Base-by-base conservation (phyloP, 108 stramenopile genomes). In the Pseudonitzschia pungens region DNA sequence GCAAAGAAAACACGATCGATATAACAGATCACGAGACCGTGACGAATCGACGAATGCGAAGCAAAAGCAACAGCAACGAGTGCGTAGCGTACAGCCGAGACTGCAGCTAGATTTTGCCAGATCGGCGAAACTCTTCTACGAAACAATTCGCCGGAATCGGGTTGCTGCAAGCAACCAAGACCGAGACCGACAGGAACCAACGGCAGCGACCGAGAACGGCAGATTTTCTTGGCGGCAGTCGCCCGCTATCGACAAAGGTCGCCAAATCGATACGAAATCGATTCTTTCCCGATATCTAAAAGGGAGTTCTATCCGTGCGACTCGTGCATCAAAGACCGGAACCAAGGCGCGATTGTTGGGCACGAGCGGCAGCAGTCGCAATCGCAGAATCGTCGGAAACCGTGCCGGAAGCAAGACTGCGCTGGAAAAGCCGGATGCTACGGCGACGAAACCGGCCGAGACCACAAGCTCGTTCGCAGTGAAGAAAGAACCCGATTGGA, bases 171-270 rank as follows among this genome's bases (percentile, higher is more conserved):
- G n/a, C 45, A 18, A 4, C 45, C 45, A 11, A 8, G 9, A 18
- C 45, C n/a, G n/a, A n/a, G 18, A 48, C 45, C 18, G 53, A 54
- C 57, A 58, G 57, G n/a, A 58, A 58, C 16, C 29, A 54, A 54
- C n/a, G 12, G 15, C 8, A 54, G 14, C n/a, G 53, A 14, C 8
- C 53, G 15, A 54, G 14, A 54, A 24, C n/a, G 7, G 53, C 14
- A 54, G 53, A 5, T 8, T 26, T 26, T 26, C 21, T 10, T 58
- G 26, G 27, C 15, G 27, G 57, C 21, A 26, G 26, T 22, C n/a
- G 53, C 14, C n/a, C 0, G 22, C 53, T 14, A 54, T 54, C 53
- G 53, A 54, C 53, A 6, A 14, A 54, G 8, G 22, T 7, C 6
- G 53, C 53, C 10, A 9, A 54, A 7, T 54, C 8, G 22, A 54